These are phyloP conservation scores for Sporothrix euskadiensis DNA, from an alignment of 2,329 filamentous ascomycete genomes.

Conservation along the genomic window DNA sequence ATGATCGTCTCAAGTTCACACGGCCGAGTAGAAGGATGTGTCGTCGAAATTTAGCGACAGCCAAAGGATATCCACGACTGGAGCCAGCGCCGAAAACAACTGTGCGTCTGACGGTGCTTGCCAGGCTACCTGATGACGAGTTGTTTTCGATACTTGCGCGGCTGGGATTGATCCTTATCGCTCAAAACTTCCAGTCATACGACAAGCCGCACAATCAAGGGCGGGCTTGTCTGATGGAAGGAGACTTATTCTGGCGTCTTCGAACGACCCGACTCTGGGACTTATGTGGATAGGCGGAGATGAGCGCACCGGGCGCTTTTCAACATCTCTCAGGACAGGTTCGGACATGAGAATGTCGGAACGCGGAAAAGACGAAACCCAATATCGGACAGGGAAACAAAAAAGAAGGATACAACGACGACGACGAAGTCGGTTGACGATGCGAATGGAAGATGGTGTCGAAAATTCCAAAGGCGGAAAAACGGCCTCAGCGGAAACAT, in stretches of 20 bases:
- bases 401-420: constrained; percentile 34
- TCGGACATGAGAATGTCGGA: constrained; percentile 30
- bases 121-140: constrained; percentile 50
- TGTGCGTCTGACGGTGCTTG: constrained; percentile 47
- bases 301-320: constrained; percentile 25
- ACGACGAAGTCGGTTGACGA: constrained; percentile 30
- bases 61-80: constrained; percentile 18
- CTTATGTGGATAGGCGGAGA: constrained; percentile 24
- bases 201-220: constrained; percentile 17
- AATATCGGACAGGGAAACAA: not conserved
- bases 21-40: constrained; percentile 26
- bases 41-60: constrained; percentile 22
- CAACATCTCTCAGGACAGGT: constrained; percentile 7
- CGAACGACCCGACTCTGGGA: constrained; percentile 30
- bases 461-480: constrained; percentile 69
- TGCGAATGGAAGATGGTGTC: constrained; percentile 47
- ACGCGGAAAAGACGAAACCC: not conserved
- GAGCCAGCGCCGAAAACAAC: constrained; percentile 26
- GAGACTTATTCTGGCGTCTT: constrained; percentile 40
- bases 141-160: constrained; percentile 46
- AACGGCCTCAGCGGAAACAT: constrained; percentile 88
- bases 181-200: constrained; percentile 57
- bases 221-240: constrained; percentile 44
- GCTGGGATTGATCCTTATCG: constrained; percentile 48
- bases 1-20: constrained; percentile 25